Percentiles rank a stretch among this genome's conserved stretches.
These are phyloP conservation scores for Metarhizium anisopliae DNA, from an alignment of 2,329 filamentous ascomycete species.

Conservation along the genomic window DNA sequence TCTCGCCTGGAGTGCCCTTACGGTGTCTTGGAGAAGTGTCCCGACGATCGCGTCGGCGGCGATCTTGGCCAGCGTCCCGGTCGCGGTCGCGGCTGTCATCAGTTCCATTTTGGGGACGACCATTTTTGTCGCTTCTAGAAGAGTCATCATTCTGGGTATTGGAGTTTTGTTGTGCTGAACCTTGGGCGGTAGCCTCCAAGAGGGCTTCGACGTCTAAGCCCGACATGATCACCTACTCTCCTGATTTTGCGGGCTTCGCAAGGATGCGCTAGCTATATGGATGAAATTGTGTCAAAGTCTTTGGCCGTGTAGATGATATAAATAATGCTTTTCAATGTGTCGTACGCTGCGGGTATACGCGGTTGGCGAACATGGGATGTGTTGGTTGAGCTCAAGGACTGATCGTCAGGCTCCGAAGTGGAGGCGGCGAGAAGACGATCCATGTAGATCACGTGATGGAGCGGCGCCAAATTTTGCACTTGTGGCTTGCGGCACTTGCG, in stretches of 20 bases:
- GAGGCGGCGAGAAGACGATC: not conserved
- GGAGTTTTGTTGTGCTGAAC: conserved; percentile 39
- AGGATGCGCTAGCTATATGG: not conserved
- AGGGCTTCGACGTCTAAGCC: conserved; percentile 76
- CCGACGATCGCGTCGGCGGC: conserved; percentile 40
- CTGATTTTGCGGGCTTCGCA: not conserved
- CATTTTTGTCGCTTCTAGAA: conserved; percentile 27
- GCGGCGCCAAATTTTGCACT: not conserved
- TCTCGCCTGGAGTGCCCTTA: conserved; percentile 46
- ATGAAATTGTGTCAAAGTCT: not conserved
- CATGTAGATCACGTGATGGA: not conserved
- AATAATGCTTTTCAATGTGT: not conserved
- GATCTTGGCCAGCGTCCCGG: conserved; percentile 46
- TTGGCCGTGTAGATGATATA: not conserved
- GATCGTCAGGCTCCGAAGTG: not conserved
- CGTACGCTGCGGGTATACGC: not conserved
- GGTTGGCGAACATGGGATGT: not conserved
- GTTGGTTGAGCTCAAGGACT: not conserved
- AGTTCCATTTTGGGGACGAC: conserved; percentile 33
- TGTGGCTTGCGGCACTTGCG: not conserved
- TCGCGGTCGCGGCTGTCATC: conserved; percentile 46
- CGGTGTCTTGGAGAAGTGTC: conserved; percentile 41
- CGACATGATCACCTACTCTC: conserved; percentile 30
- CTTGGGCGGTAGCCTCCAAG: conserved; percentile 73
- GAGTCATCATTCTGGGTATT: conserved; percentile 43